These are phyloP conservation scores for Trichosanthes cucumerina DNA, from an alignment of 306 rosid genomes.

Conservation along the genomic window DNA sequence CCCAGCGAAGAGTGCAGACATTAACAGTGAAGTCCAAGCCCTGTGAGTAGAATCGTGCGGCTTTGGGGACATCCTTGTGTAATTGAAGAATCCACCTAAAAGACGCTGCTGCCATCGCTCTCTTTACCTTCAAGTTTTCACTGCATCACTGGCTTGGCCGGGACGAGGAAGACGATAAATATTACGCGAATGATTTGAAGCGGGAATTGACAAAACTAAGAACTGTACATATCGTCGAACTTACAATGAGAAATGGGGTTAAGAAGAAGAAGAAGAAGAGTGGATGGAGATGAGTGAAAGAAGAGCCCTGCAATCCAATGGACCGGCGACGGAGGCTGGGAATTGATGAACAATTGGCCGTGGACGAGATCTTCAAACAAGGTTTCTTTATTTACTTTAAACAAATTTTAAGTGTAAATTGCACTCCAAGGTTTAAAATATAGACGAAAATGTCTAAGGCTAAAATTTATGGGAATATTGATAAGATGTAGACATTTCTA, in stretches of 20 bases:
- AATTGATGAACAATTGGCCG: not conserved
- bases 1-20: slow-evolving; percentile 75
- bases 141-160: not conserved
- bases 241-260: not conserved
- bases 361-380: not conserved
- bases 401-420: too few species aligned
- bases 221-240: not conserved
- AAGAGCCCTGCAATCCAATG: not conserved
- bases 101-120: slow-evolving; percentile 47
- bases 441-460: too few species aligned
- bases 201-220: not conserved
- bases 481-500: too few species aligned
- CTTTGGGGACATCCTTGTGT: slow-evolving; percentile 77
- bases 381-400: not conserved
- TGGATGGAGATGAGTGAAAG: too few species aligned
- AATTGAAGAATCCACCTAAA: slow-evolving; percentile 69
- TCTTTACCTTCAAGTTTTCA: not conserved
- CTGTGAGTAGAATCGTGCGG: slow-evolving; percentile 67
- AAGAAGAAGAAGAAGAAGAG: not conserved
- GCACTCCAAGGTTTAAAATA: too few species aligned
- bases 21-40: slow-evolving; percentile 68
- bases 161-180: not conserved
- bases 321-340: not conserved
- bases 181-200: not conserved
- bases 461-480: too few species aligned